phyloP scores from a whole-genome alignment of 163 green algal species.

The Scenedesmus sp. region DNA sequence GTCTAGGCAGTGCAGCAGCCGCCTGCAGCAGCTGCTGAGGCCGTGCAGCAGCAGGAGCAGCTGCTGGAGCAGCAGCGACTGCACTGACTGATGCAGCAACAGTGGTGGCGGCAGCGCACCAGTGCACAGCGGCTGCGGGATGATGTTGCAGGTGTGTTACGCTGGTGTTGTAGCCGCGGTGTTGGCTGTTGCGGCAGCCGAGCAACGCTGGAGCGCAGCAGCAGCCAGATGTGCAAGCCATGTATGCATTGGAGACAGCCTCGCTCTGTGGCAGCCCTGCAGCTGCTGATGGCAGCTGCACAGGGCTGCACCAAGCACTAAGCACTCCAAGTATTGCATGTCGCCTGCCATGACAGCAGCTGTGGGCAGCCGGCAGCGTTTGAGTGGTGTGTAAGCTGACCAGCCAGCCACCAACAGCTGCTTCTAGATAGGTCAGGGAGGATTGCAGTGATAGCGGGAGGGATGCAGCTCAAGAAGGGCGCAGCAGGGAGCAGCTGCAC shows the following conservation, averaged over 20 bases:
- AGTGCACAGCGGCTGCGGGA: neutral
- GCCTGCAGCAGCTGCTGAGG: too few relatives aligned
- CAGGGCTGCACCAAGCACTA: neutral
- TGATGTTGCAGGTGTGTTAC: neutral
- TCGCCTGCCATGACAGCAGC: neutral
- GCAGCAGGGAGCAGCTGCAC: neutral
- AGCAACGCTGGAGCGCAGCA: neutral
- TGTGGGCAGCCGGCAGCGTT: neutral
- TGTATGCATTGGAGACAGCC: neutral
- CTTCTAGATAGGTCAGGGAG: neutral
- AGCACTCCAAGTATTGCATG: too few relatives aligned
- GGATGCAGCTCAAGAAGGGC: neutral
- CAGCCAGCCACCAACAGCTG: neutral
- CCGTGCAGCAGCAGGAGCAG: neutral
- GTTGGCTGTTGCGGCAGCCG: neutral
- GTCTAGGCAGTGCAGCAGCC: neutral
- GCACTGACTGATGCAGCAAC: neutral
- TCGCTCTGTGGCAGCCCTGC: neutral
- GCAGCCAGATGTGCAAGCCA: neutral
- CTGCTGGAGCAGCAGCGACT: neutral
- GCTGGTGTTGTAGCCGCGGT: neutral
- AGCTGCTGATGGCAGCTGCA: neutral
- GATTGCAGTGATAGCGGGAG: neutral
- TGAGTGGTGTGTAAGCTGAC: neutral
- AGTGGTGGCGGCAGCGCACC: neutral